Base-by-base conservation (phyloP, 2,329 filamentous ascomycete species). In the Xylogone sp. region DNA sequence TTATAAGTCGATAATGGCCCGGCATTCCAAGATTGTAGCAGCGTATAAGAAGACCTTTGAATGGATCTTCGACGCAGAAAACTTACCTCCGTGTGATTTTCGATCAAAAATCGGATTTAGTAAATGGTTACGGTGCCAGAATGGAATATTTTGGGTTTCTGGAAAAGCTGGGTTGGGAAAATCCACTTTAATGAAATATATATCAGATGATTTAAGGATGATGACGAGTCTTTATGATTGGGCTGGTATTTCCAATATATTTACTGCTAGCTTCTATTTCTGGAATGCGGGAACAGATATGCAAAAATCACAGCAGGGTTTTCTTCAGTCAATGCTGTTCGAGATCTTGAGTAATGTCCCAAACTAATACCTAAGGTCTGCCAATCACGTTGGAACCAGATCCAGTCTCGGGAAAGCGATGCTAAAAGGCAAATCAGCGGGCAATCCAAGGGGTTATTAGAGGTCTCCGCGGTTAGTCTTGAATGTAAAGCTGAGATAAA, bases 261-360 rank as follows among this genome's bases (percentile, higher is more conserved):
- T 49, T 16, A n/a, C 46, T 0, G 46, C 22, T 0, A 29, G 19
- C 2, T 59, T 57, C 45, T 64, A 56, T 42, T 62, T 58, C 42
- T 65, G 61, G 61, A 52, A 52, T 42, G 50, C 54, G 3, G 61
- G 63, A 1, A 52, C 51, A 13, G 4, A 43, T 1, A 18, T 62
- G 5, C 62, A 65, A 44, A 62, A 60, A 48, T 60, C 61, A 8
- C 52, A 54, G 9, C 45, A 53, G 13, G 63, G 62, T 0, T 47
- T 65, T 2, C 49, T 64, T 3, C 49, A 53, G 5, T 52, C 58
- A n/a, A 16, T 63, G 13, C 52, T 65, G 0, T 31, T 48, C 29
- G 49, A 57, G 12, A 50, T 2, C 42, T 65, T 2, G 13, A n/a
- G 4, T 19, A 52, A 27, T 27, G 24, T 10, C 24, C 24, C n/a